Evolutionary conservation across 2,329 filamentous ascomycete species (phyloP).

Genomic region (Botrytis paeoniae): DNA sequence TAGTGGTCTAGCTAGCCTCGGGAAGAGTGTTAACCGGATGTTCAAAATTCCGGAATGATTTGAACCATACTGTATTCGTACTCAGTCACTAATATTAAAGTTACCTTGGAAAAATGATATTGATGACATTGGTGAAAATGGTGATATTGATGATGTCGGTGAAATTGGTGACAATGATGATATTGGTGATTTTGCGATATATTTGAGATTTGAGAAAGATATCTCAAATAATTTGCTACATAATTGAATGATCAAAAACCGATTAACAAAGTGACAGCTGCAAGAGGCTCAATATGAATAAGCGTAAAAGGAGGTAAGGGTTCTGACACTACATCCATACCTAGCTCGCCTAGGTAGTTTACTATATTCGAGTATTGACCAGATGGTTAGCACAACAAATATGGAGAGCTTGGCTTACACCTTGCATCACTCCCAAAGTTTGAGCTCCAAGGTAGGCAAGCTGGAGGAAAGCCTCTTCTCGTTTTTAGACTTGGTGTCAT

Average conservation of each 20-base stretch:
- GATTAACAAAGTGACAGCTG: neutral
- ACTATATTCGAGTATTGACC: neutral
- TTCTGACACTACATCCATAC: neutral
- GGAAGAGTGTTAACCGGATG: neutral
- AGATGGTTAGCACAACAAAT: neutral
- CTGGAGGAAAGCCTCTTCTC: neutral
- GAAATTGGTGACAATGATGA: neutral
- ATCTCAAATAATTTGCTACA: neutral
- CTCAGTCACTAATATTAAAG: neutral
- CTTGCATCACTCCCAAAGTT: neutral
- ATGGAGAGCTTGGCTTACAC: neutral
- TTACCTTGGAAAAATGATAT: neutral
- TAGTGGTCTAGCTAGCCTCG: neutral
- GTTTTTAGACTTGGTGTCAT: neutral
- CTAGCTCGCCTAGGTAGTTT: neutral
- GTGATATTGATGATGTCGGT: neutral
- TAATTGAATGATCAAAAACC: neutral
- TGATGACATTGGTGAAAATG: neutral
- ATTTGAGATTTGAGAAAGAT: neutral
- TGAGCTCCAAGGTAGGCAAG: neutral
- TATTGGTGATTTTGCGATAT: neutral
- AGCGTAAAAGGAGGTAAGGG: neutral
- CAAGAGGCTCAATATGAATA: neutral
- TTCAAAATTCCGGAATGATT: neutral
- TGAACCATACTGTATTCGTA: neutral